Base-by-base conservation (phyloP, 176 grass and related monocot genomes). In the Ensete glaucum region DNA sequence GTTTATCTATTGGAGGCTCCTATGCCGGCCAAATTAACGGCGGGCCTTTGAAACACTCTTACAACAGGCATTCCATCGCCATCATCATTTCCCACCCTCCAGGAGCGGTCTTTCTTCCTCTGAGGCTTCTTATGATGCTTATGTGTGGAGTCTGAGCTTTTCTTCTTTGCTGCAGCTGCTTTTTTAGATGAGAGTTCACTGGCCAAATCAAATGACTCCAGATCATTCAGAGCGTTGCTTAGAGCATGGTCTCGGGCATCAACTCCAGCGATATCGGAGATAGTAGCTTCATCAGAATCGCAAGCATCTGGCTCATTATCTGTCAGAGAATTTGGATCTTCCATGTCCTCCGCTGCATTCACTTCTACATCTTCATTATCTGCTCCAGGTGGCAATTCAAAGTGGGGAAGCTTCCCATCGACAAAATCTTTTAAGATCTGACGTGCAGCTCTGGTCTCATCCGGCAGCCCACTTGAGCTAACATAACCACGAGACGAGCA, bases 371-470 rank as follows among this genome's bases (percentile, higher is more conserved):
- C 79, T 27, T 13, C 13, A 2, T 52, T 52, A 53, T 24, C 53
- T 34, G 14, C 22, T 26, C 75, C 84, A 57, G 94, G 94, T 73
- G 94, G 90, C 65, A 93, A 77, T 52, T 98, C 86, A 26, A 82
- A 91, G 82, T 98, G 94, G 15, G 90, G 88, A 56, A 98, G 90
- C 52, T 91, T 98, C 51, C 94, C 94, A 62, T 98, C 90, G 16
- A 98, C 93, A 19, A 89, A 98, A 74, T 93, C 90, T 75, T 98
- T 98, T 66, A 98, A 51, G n/a, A 98, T 93, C 71, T 91, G 88
- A 1, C 94, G 78, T 58, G 90, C 84, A 52, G 94, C 85, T 74
- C 82, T 86, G 22, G 94, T 98, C 78, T 98, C 94, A 8, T 93
- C 82, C 2, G 94, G 94, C 72, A 87, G 69, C 7, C 94, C 94